phyloP scores from a whole-genome alignment of 441 rosid species.

The Euphorbia celastroides region DNA sequence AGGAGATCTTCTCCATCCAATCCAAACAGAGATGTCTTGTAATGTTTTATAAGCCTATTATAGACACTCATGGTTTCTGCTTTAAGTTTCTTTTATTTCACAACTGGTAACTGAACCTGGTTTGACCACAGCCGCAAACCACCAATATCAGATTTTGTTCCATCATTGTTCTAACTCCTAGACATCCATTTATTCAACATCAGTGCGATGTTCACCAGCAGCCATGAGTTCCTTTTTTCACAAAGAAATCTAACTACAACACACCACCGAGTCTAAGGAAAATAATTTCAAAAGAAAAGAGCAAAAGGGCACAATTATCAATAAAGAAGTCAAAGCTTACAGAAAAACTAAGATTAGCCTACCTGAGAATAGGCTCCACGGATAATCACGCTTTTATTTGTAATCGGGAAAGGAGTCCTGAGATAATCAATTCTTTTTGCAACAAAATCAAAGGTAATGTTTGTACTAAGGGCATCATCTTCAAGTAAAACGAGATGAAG shows the following conservation, averaged over 20 bases:
- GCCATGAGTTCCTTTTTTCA: neutral
- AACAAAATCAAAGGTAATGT: conserved; percentile 57
- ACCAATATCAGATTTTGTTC: neutral
- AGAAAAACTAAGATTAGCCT: conserved; percentile 18
- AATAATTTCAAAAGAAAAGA: neutral
- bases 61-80: neutral
- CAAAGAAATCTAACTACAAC: neutral
- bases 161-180: neutral
- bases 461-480: conserved; percentile 68
- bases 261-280: conserved; percentile 1
- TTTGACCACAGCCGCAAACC: neutral
- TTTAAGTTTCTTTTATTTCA: neutral
- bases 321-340: neutral
- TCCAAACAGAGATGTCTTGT: neutral
- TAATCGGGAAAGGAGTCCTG: conserved; percentile 62
- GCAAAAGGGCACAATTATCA: neutral
- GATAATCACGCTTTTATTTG: conserved; percentile 83
- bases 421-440: conserved; percentile 68
- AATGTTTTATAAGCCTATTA: neutral
- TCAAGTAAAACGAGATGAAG: conserved; percentile 76
- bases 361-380: conserved; percentile 89
- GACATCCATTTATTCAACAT: neutral
- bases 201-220: neutral
- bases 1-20: neutral
- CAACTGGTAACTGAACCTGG: neutral